phyloP scores from a whole-genome alignment of 208 protist genomes.

The Angomonas ambiguus region DNA sequence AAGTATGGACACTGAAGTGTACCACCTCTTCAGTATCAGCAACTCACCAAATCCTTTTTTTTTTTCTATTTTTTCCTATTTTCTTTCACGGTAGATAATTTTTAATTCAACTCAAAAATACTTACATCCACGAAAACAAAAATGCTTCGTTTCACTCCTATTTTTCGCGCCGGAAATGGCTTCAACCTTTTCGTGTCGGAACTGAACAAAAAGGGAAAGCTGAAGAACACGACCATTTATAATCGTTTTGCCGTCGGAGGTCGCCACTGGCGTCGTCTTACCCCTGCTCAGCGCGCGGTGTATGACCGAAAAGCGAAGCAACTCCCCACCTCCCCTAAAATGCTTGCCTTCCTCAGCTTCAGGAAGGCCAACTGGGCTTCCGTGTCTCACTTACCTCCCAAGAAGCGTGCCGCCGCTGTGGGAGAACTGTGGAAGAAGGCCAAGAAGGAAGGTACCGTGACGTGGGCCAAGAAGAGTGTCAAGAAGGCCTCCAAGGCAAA shows the following conservation, averaged over 20 bases:
- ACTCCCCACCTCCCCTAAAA: not conserved
- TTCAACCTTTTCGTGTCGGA: constrained; percentile 9
- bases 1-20: not conserved
- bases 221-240: constrained; percentile 1
- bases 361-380: not conserved
- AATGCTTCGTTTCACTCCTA: constrained; percentile 8
- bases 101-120: constrained; percentile 10
- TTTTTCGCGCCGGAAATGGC: not conserved
- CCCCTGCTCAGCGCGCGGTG: not conserved
- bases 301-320: not conserved
- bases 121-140: not conserved
- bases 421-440: not conserved
- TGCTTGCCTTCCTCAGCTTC: not conserved
- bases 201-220: not conserved
- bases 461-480: not conserved
- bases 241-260: not conserved
- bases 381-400: not conserved
- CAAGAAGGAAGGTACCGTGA: not conserved
- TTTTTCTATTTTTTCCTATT: not conserved
- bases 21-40: not conserved
- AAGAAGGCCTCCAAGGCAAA: not conserved
- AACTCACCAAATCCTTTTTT: not conserved
- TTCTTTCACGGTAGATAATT: too few relatives aligned
- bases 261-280: not conserved
- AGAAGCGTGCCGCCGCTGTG: constrained; percentile 1